Evolutionary conservation across 2,329 filamentous ascomycete species (phyloP), one percentile per base, ranked within the genome.

Genomic region (Neodidymelliopsis sp.): DNA sequence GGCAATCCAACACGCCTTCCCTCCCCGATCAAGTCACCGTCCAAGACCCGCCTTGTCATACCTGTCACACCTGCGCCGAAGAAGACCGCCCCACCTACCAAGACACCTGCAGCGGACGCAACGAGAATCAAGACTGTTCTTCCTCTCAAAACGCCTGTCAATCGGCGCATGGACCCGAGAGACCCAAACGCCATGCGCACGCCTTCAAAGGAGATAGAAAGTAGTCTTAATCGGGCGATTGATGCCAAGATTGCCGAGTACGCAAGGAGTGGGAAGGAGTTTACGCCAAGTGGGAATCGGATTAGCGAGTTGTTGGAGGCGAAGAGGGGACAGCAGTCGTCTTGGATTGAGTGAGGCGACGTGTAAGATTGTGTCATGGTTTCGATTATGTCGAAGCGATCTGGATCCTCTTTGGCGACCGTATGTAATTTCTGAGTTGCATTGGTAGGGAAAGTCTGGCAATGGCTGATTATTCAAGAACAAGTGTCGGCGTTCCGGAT

Each of bases 161-260:
- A 27, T 13, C 10, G 22, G 10, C 20, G 29, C 33, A 34, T 15
- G 4, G 11, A 15, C 11, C 18, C 29, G 11, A 2, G 31, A 1
- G 56, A 66, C 24, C 51, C 41, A 1, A 63, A 60, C 7, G 57
- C 57, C 2, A 8, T 49, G 2, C 49, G 57, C 7, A 64, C 61
- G 19, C 66, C 66, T 2, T 63, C 60, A 6, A 67, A 60, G n/a
- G 56, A 51, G 16, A 59, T 65, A 5, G 27, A 53, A 11, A 53
- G 37, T 8, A 53, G 47, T 9, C 36, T 66, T 10, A 64, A 65
- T 30, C 16, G 18, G 1, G 63, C 62, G 7, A 69, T 69, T 50
- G 63, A 69, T 54, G 42, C 37, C 16, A 65, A 65, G 53, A 62
- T 67, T 34, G 54, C 40, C 2, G 60, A 60, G 15, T 57, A 66